Evolutionary conservation across 2,329 filamentous ascomycete species (phyloP).

Genomic region (Stachybotrys chartarum): DNA sequence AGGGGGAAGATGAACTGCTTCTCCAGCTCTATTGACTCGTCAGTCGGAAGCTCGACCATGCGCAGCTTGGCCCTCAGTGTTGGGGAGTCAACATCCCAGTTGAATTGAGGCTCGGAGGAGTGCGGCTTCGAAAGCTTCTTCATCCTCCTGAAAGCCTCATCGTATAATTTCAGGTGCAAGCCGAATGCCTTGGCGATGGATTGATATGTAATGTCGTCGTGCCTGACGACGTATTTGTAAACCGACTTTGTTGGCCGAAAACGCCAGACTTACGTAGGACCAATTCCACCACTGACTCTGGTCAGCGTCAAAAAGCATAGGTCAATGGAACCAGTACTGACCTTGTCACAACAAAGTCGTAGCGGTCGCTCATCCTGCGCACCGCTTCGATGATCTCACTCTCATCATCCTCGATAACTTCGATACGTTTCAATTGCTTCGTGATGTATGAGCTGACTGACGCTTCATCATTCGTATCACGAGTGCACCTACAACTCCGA

Average conservation of each 20-base stretch:
- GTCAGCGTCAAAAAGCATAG: neutral
- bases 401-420: conserved; percentile 92
- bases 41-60: conserved; percentile 83
- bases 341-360: conserved; percentile 92
- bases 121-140: conserved; percentile 69
- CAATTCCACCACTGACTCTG: conserved; percentile 74
- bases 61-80: conserved; percentile 74
- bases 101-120: conserved; percentile 66
- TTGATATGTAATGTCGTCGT: conserved; percentile 96
- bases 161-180: conserved; percentile 69
- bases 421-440: conserved; percentile 71
- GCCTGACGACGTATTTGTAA: conserved; percentile 41
- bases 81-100: conserved; percentile 77
- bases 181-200: conserved; percentile 87
- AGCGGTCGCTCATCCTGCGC: conserved; percentile 76
- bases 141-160: conserved; percentile 75
- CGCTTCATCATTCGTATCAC: conserved; percentile 38
- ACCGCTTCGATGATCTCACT: conserved; percentile 84
- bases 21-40: conserved; percentile 55
- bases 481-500: conserved; percentile 43
- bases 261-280: conserved; percentile 65
- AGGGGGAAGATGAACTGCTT: conserved; percentile 73
- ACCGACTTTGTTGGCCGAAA: neutral
- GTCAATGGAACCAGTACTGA: conserved; percentile 12
- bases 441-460: neutral